A percentile compares a stretch with the other conserved stretches of the same genome.
These are phyloP conservation scores for Platismatia glauca DNA, from an alignment of 495 filamentous ascomycete genomes.

Conservation along the genomic window DNA sequence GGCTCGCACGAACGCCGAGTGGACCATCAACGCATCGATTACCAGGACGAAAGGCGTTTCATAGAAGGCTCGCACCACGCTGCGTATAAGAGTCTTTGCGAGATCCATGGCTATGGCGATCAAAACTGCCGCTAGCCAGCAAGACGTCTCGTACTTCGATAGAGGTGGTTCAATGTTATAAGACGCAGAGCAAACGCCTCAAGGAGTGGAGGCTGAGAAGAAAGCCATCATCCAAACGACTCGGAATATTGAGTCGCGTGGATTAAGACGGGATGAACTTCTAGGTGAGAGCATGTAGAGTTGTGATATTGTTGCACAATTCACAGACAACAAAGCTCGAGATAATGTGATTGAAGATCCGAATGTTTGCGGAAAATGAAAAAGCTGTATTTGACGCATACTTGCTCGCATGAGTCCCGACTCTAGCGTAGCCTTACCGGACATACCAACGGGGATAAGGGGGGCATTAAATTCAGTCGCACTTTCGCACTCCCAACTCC, in stretches of 20 bases:
- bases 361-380: too few relatives aligned
- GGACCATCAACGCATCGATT: constrained; percentile 84
- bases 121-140: too few relatives aligned
- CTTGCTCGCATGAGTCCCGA: too few relatives aligned
- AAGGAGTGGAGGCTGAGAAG: background rate
- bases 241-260: background rate
- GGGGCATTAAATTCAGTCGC: too few relatives aligned
- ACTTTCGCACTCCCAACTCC: background rate
- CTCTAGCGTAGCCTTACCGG: too few relatives aligned
- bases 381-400: too few relatives aligned
- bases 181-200: background rate
- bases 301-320: too few relatives aligned
- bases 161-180: background rate
- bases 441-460: too few relatives aligned
- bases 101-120: constrained; percentile 55
- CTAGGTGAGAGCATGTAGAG: background rate
- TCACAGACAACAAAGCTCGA: background rate
- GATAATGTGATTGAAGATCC: background rate
- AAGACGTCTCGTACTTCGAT: background rate
- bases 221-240: constrained; percentile 3
- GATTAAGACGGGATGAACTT: background rate
- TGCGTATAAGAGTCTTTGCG: constrained; percentile 79
- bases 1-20: constrained; percentile 60
- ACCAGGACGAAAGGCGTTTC: constrained; percentile 80
- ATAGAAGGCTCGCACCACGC: constrained; percentile 85